Base-by-base conservation (phyloP, 2,329 filamentous ascomycete species). In the Xylaria sp. region DNA sequence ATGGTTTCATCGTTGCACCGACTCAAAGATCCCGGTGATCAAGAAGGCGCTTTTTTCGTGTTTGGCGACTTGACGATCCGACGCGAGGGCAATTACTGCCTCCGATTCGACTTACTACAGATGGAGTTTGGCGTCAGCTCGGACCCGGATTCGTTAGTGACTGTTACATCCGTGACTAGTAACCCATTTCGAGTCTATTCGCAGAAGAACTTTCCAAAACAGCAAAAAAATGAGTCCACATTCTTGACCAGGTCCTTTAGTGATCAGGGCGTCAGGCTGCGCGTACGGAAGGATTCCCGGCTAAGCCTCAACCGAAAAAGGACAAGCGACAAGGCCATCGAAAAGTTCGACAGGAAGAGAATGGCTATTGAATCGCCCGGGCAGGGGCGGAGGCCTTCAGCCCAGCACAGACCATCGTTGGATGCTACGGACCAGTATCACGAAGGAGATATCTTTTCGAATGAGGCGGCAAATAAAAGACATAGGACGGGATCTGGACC, bases 41-140 rank as follows among this genome's bases (percentile, higher is more conserved):
- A 80, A 79, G 92, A 95, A 76, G 90, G 90, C 11, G 92, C 89
- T 0, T 96, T 93, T 78, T 96, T 96, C 72, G 89, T 96, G n/a
- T 96, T 96, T 76, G 91, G 91, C 4, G 92, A 97, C 75, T 81
- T 97, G 21, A 95, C 92, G 0, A 87, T 94, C 63, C 90, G 90
- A 73, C 81, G 87, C 23, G 86, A 91, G 70, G 93, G 93, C 31
- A 82, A 81, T 19, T 94, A 88, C 73, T 83, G 89, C 37, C 82
- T 97, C 40, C 85, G 88, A 58, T 96, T 97, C 74, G 89, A 86
- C 51, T 82, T 96, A 14, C 94, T 90, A 75, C 90, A 94, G 75
- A 86, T 92, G 78, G 82, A 77, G 64, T 67, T 68, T 61, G 67
- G 60, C n/a, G 62, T 59, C 25, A 63, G 60, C 46, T 65, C 68